Base-by-base conservation (phyloP, 2,329 filamentous ascomycete species). In the Monosporascus ibericus region DNA sequence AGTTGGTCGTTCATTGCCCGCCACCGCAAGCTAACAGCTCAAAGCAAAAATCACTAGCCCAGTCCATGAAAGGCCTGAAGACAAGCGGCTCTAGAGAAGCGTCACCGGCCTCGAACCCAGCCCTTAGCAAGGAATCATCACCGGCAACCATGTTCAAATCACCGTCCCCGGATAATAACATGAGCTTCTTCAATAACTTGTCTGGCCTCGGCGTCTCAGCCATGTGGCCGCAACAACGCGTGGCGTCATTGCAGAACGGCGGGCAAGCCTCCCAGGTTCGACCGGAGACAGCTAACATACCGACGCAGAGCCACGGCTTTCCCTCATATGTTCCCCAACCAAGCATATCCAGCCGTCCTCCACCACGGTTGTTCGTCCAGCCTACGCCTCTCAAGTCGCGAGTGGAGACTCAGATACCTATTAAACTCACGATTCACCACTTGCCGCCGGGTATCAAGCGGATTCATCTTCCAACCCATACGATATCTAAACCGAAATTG, bases 361-460 rank as follows among this genome's bases (percentile, higher is more conserved):
- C 59, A 18, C 77, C 70, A 48, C 70, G 72, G 48, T 68, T 89
- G 39, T 80, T 78, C 14, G 81, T 89, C 44, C 78, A 85, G 56
- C 82, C 84, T 5, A 88, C 83, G 3, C 86, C 86, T 5, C 67
- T 82, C 52, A 97, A 96, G 70, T 96, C 92, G 17, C 85, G 94
- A 22, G 94, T 97, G 18, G 94, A 99, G 73, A 97, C 94, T 0
- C 94, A 97, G 67, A 96, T 97, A 60, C 89, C 88, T 8, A 90
- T 96, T 60, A 86, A 86, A 63, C 79, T 97, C 70, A 87, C 85
- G 0, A 71, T 97, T 39, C 86, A 84, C 52, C 84, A 88, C 20
- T 75, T 95, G 47, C 91, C 92, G 1, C 73, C 78, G 1, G 87
- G 87, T 11, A 82, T 92, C 52, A 88, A 86, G 58, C 90, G 87